Conservation (phyloP, 305 asterid genomes). For the Nicotiana rustica region DNA sequence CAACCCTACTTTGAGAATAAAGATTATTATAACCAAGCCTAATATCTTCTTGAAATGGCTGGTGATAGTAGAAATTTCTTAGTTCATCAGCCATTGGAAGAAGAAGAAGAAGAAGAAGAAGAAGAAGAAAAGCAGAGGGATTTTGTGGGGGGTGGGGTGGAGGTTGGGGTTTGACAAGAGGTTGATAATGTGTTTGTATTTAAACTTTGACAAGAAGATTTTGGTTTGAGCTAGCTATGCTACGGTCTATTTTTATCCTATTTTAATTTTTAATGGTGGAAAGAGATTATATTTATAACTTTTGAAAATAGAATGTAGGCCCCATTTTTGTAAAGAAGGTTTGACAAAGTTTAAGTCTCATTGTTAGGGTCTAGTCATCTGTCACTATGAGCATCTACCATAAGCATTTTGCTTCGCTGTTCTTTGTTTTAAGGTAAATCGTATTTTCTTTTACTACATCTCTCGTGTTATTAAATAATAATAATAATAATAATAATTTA, state of each 20-base stretch:
- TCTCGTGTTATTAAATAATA: not conserved
- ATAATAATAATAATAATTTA: no score
- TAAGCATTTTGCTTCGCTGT: not conserved
- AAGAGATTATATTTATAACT: slow-evolving; percentile 32
- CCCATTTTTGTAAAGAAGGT: slow-evolving; percentile 54
- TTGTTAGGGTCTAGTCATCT: slow-evolving; percentile 31
- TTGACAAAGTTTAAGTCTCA: slow-evolving; percentile 53
- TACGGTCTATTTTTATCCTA: slow-evolving; percentile 38
- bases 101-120: slow-evolving; percentile 21
- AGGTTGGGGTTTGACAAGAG: slow-evolving; percentile 51
- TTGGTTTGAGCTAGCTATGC: slow-evolving; percentile 25
- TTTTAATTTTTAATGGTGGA: slow-evolving; percentile 21
- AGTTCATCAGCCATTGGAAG: slow-evolving; percentile 74
- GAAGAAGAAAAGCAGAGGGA: slow-evolving; percentile 14
- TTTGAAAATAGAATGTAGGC: slow-evolving; percentile 41
- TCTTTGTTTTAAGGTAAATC: not conserved
- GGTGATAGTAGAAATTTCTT: slow-evolving; percentile 58
- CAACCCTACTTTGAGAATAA: not conserved
- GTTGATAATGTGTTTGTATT: slow-evolving; percentile 53
- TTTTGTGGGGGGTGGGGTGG: slow-evolving; percentile 33
- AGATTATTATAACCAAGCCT: not conserved
- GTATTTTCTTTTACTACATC: not conserved
- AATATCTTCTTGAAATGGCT: slow-evolving; percentile 55
- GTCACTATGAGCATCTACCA: not conserved
- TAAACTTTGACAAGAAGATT: slow-evolving; percentile 69